phyloP scores from a whole-genome alignment of 805 yeast genomes.

The Teunomyces funiuensis region DNA sequence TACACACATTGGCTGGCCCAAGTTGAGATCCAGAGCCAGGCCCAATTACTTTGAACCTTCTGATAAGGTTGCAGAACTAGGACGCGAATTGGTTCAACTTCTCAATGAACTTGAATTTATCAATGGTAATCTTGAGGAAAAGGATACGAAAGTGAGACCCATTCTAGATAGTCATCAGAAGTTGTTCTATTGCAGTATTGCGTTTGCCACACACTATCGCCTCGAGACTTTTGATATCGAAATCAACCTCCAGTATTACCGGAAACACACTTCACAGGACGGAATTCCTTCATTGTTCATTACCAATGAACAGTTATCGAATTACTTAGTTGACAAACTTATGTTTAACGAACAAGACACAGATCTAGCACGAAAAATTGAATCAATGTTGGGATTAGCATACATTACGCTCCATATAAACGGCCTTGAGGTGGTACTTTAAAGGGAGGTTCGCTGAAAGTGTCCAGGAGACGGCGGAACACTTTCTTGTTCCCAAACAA shows the following conservation, averaged over 20 bases:
- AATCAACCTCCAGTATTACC: conserved; percentile 10
- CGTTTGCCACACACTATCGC: conserved; percentile 7
- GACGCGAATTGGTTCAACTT: conserved; percentile 4
- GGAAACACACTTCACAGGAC: background rate
- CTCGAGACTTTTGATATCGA: conserved; percentile 8
- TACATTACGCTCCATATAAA: conserved; percentile 14
- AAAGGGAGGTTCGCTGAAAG: conserved; percentile 1
- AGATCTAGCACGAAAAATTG: conserved; percentile 6
- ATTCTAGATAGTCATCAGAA: background rate
- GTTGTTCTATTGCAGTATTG: conserved; percentile 13
- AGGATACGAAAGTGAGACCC: background rate
- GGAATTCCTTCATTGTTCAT: conserved; percentile 6
- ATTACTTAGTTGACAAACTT: conserved; percentile 15
- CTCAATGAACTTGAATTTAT: conserved; percentile 14
- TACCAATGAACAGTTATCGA: conserved; percentile 13
- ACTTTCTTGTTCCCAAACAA: conserved; percentile 25
- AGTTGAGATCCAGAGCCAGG: background rate
- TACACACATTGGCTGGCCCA: background rate
- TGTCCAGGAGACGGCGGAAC: conserved; percentile 29
- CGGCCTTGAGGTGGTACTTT: conserved; percentile 14
- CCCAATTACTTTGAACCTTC: background rate
- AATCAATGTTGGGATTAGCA: conserved; percentile 10
- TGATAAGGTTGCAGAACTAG: background rate
- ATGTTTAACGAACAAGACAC: conserved; percentile 4
- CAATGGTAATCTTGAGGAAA: conserved; percentile 3